Conservation (phyloP, 345 rosid species). For the Combretum micranthum region DNA sequence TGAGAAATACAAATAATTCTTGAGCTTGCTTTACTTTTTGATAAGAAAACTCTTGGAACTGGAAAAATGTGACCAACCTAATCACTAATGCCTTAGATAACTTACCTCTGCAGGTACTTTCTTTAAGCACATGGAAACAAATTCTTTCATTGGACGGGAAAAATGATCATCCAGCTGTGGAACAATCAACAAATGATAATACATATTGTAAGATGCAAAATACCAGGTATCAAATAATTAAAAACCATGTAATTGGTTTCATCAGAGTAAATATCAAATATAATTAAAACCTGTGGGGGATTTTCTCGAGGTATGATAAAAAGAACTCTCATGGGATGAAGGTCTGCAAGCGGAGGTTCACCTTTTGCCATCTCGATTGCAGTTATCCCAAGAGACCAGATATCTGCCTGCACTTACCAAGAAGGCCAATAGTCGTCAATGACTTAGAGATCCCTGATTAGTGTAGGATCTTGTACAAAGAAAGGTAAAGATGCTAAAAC, state of each 20-base stretch:
- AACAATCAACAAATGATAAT: conserved; percentile 15
- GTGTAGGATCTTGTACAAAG: too few relatives aligned
- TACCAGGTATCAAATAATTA: conserved; percentile 3
- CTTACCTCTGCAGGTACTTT: conserved; percentile 89
- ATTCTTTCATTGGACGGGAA: conserved; percentile 94
- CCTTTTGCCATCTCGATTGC: conserved; percentile 99
- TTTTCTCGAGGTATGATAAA: conserved; percentile 98
- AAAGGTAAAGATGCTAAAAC: conserved; percentile 4
- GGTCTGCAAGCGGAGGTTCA: conserved; percentile 99
- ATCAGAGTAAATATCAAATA: neutral
- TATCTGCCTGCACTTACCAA: conserved; percentile 77
- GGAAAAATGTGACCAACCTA: too few relatives aligned
- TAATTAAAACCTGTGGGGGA: conserved; percentile 87
- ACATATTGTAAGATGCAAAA: conserved; percentile 13
- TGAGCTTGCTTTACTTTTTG: too few relatives aligned
- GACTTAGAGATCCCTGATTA: neutral
- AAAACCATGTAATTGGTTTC: conserved; percentile 4
- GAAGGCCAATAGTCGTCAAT: neutral
- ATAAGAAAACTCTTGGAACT: too few relatives aligned
- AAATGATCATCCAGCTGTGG: conserved; percentile 98
- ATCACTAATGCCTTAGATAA: neutral
- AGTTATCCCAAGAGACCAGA: conserved; percentile 99
- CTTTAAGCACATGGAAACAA: conserved; percentile 89
- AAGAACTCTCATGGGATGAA: conserved; percentile 99
- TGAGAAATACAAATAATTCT: too few relatives aligned